Evolutionary conservation across 257 asterid species (phyloP), one percentile per base, ranked within the genome.

Genomic region (Capsicum rhomboideum): DNA sequence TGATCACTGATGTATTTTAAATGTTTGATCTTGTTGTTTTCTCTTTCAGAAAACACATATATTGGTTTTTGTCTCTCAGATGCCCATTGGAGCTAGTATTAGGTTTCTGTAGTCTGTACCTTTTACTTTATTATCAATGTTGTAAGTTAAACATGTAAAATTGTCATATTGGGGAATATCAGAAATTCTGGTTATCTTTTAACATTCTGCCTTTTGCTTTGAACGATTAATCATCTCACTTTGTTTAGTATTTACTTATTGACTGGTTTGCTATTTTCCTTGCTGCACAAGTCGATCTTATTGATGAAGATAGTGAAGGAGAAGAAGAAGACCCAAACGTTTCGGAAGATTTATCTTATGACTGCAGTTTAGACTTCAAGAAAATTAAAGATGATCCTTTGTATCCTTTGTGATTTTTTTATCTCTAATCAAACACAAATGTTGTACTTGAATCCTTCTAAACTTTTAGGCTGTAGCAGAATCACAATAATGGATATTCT

Each of bases 221-320:
- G 56, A 72, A 44, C 42, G n/a, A 21, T 72, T 44, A 71, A 7
- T 74, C 40, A 23, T 74, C 54, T 74, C 54, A 74, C 14, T 31
- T 44, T 52, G n/a, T 42, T 23, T 42, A 16, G 80, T 75, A 46
- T 21, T 46, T 74, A 23, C 40, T 21, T 46, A 74, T 74, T 23
- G 59, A 14, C 58, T 46, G 55, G 80, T 46, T 44, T 74, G 21
- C 80, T 71, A 71, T 71, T 71, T 71, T n/a, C 34, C 53, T 46
- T 74, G 84, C n/a, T n/a, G n/a, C n/a, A n/a, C n/a, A n/a, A n/a
- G n/a, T n/a, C n/a, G n/a, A n/a, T n/a, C n/a, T n/a, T n/a, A n/a
- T n/a, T n/a, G n/a, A n/a, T 69, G 91, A 91, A 88, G 87, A 89
- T 83, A 96, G 90, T 83, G 94, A 88, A 59, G 96, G 87, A 17